Evolutionary conservation across 805 yeast species (phyloP).

Genomic region (Ogataea chonburiensis): DNA sequence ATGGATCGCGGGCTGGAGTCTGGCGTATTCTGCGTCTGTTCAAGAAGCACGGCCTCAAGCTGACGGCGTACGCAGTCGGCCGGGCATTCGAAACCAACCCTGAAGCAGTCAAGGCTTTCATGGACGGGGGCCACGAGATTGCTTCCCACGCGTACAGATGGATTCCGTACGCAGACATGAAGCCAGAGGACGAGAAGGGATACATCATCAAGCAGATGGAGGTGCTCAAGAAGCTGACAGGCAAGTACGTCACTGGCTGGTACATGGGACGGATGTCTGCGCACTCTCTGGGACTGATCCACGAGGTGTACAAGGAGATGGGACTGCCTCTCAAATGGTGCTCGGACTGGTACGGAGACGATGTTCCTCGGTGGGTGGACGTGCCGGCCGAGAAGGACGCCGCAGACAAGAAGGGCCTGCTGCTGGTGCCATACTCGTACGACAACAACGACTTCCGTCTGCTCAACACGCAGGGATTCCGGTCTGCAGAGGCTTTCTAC

Average conservation of each 20-base stretch:
- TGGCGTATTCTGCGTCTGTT: slow-evolving; percentile 33
- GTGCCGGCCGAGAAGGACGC: slow-evolving; percentile 29
- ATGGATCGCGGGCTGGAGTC: slow-evolving; percentile 21
- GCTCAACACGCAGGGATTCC: slow-evolving; percentile 27
- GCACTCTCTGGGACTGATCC: slow-evolving; percentile 34
- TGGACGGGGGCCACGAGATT: slow-evolving; percentile 39
- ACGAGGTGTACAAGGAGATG: slow-evolving; percentile 35
- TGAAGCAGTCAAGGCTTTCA: slow-evolving; percentile 36
- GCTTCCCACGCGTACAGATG: slow-evolving; percentile 41
- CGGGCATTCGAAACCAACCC: slow-evolving; percentile 38
- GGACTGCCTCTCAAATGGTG: slow-evolving; percentile 35
- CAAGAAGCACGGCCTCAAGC: slow-evolving; percentile 31
- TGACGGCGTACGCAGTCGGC: slow-evolving; percentile 41
- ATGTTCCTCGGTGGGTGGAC: slow-evolving; percentile 38
- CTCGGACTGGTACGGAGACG: slow-evolving; percentile 39
- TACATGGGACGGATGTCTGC: slow-evolving; percentile 37
- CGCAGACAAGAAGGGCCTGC: slow-evolving; percentile 27
- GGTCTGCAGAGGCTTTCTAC: slow-evolving; percentile 28
- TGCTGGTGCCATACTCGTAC: slow-evolving; percentile 30
- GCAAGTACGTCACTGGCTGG: slow-evolving; percentile 37
- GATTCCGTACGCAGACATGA: slow-evolving; percentile 34
- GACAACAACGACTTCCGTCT: slow-evolving; percentile 31
- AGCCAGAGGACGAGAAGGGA: slow-evolving; percentile 36
- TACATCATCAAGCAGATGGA: slow-evolving; percentile 33
- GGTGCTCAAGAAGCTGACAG: slow-evolving; percentile 33